phyloP scores from a whole-genome alignment of 202 grass and related monocot species.

The Musa balbisiana region DNA sequence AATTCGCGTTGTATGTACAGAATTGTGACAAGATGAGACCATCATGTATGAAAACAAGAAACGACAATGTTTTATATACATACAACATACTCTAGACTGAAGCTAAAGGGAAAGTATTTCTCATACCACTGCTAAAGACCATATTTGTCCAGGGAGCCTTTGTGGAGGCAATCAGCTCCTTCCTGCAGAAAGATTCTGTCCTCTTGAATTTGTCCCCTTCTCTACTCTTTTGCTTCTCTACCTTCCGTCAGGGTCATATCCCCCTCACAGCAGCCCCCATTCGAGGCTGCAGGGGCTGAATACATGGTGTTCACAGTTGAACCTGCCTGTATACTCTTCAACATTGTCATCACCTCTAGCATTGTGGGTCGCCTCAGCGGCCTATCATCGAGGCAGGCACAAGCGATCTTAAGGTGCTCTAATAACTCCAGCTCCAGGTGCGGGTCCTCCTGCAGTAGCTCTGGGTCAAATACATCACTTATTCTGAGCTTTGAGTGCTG shows the following conservation, averaged over 20 bases:
- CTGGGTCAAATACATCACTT: constrained; percentile 70
- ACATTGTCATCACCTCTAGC: constrained; percentile 90
- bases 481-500: constrained; percentile 53
- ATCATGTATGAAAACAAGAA: constrained; percentile 24
- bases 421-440: constrained; percentile 64
- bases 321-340: constrained; percentile 82
- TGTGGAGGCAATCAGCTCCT: constrained; percentile 29
- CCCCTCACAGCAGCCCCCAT: constrained; percentile 36
- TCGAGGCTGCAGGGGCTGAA: constrained; percentile 31
- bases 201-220: not conserved
- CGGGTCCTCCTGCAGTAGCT: constrained; percentile 67
- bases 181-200: not conserved
- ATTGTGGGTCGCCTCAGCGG: constrained; percentile 62
- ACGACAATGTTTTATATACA: constrained; percentile 50
- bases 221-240: constrained; percentile 71
- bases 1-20: constrained; percentile 94
- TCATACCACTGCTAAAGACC: constrained; percentile 29
- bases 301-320: constrained; percentile 42
- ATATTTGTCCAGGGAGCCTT: constrained; percentile 30
- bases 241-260: constrained; percentile 73
- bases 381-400: constrained; percentile 70
- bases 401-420: constrained; percentile 84
- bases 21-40: constrained; percentile 32
- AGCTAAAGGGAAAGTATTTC: constrained; percentile 46
- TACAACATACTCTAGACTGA: constrained; percentile 44